Evolutionary conservation across 2,329 filamentous ascomycete species (phyloP).

Genomic region (Plectosphaerella plurivora): DNA sequence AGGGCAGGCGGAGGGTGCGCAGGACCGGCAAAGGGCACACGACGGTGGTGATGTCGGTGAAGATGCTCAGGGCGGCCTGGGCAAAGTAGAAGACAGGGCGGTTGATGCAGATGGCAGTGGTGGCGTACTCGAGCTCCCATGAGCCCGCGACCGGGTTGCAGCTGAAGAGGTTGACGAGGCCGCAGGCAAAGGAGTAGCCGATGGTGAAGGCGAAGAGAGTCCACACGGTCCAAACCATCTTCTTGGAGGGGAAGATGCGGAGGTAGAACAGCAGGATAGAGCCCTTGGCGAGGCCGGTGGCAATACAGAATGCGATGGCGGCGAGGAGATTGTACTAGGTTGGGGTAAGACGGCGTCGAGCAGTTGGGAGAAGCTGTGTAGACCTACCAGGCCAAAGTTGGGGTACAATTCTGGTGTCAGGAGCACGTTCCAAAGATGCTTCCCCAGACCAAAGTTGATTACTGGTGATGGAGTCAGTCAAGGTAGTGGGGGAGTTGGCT

Average conservation of each 20-base stretch:
- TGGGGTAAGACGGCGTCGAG: not conserved
- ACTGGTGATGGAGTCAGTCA: constrained; percentile 3
- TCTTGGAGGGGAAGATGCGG: constrained; percentile 17
- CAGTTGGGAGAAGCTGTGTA: not conserved
- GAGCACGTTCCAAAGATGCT: constrained; percentile 16
- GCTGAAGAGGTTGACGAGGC: constrained; percentile 19
- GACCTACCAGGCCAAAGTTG: constrained; percentile 3
- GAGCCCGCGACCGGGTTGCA: constrained; percentile 17
- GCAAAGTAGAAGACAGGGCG: constrained; percentile 20
- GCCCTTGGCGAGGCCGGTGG: constrained; percentile 17
- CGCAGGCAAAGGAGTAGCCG: constrained; percentile 16
- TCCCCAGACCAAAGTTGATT: constrained; percentile 14
- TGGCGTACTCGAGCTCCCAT: constrained; percentile 15
- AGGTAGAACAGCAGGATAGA: constrained; percentile 20
- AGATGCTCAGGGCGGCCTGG: constrained; percentile 19
- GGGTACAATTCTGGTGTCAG: constrained; percentile 4
- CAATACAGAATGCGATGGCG: constrained; percentile 14
- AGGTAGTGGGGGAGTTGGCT: not conserved
- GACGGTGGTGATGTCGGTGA: constrained; percentile 17
- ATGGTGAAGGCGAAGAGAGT: constrained; percentile 16
- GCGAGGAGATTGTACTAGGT: constrained; percentile 11
- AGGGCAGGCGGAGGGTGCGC: constrained; percentile 34
- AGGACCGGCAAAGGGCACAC: constrained; percentile 36
- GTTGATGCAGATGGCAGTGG: constrained; percentile 17
- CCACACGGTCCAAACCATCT: constrained; percentile 15